Percentiles rank a stretch among this genome's conserved stretches.
Evolutionary conservation across 2,329 filamentous ascomycete species (phyloP).

Genomic region (Grosmannia serpens): DNA sequence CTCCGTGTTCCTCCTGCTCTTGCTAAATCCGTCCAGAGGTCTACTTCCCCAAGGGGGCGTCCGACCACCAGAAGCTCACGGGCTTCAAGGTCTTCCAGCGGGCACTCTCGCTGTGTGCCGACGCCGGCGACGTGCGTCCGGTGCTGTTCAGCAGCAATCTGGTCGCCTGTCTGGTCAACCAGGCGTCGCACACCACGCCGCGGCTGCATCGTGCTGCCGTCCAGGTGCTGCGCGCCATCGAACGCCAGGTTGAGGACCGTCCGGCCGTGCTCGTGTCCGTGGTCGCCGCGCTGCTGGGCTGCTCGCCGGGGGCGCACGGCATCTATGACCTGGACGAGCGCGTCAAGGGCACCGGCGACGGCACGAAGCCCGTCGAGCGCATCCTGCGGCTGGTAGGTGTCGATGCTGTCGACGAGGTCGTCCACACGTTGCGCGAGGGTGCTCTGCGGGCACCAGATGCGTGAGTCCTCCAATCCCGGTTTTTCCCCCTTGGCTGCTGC

Average conservation of each 20-base stretch:
- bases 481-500: slow-evolving; percentile 10
- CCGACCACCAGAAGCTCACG: slow-evolving; percentile 81
- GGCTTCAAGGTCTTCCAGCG: slow-evolving; percentile 82
- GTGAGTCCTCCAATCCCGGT: slow-evolving; percentile 15
- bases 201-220: slow-evolving; percentile 71
- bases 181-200: slow-evolving; percentile 64
- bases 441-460: slow-evolving; percentile 19
- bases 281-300: slow-evolving; percentile 54
- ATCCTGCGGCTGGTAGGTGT: slow-evolving; percentile 51
- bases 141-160: slow-evolving; percentile 74
- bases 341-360: slow-evolving; percentile 42
- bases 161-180: slow-evolving; percentile 71
- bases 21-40: slow-evolving; percentile 45
- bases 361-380: slow-evolving; percentile 68
- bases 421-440: slow-evolving; percentile 33
- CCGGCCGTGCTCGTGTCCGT: slow-evolving; percentile 48
- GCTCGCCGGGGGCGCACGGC: slow-evolving; percentile 38
- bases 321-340: slow-evolving; percentile 73
- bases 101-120: slow-evolving; percentile 46
- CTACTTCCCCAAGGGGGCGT: slow-evolving; percentile 70
- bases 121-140: slow-evolving; percentile 35
- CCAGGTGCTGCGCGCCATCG: slow-evolving; percentile 62
- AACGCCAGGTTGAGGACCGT: slow-evolving; percentile 50
- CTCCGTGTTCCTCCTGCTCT: background rate
- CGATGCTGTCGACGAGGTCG: slow-evolving; percentile 41